Percentiles rank a stretch among this genome's conserved stretches.
These are phyloP conservation scores for Fraxinus nigra DNA, from an alignment of 305 asterid species.

Conservation along the genomic window DNA sequence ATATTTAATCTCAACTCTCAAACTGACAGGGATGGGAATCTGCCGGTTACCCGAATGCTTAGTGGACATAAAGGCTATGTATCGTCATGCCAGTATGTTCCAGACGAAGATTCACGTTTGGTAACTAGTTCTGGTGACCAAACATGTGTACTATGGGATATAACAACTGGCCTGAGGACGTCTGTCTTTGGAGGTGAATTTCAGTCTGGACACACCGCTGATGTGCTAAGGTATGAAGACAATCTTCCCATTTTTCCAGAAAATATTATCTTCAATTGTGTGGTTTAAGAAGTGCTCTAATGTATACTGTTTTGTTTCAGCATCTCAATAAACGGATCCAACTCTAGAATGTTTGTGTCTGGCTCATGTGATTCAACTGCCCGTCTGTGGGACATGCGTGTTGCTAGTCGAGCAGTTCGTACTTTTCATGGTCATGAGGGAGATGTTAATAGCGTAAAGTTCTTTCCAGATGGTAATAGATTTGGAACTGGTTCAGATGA, in stretches of 20 bases:
- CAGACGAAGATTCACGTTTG: constrained; percentile 82
- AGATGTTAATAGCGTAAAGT: constrained; percentile 89
- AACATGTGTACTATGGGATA: constrained; percentile 95
- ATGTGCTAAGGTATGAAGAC: constrained; percentile 63
- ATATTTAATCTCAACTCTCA: constrained; percentile 88
- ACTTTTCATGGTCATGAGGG: constrained; percentile 92
- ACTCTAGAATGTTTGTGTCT: constrained; percentile 82
- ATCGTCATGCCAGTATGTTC: constrained; percentile 93
- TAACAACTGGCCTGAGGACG: constrained; percentile 87
- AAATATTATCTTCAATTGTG: neutral
- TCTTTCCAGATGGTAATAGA: constrained; percentile 82
- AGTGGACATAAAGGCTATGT: constrained; percentile 95
- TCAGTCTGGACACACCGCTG: constrained; percentile 98
- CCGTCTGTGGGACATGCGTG: constrained; percentile 94
- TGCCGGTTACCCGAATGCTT: constrained; percentile 78
- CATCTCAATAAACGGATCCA: constrained; percentile 78
- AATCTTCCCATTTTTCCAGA: constrained; percentile 16
- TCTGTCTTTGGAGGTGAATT: constrained; percentile 97
- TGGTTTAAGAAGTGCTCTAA: constrained; percentile 10
- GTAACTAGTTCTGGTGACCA: constrained; percentile 96
- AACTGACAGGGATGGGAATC: constrained; percentile 75
- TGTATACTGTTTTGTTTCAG: constrained; percentile 40
- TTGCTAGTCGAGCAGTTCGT: constrained; percentile 93
- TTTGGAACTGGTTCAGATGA: constrained; percentile 98
- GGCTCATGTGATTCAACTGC: constrained; percentile 97